Percentiles rank a stretch among this genome's conserved stretches.
Conservation (phyloP, 2,329 filamentous ascomycete genomes). For the Aspergillus aculeatinus region DNA sequence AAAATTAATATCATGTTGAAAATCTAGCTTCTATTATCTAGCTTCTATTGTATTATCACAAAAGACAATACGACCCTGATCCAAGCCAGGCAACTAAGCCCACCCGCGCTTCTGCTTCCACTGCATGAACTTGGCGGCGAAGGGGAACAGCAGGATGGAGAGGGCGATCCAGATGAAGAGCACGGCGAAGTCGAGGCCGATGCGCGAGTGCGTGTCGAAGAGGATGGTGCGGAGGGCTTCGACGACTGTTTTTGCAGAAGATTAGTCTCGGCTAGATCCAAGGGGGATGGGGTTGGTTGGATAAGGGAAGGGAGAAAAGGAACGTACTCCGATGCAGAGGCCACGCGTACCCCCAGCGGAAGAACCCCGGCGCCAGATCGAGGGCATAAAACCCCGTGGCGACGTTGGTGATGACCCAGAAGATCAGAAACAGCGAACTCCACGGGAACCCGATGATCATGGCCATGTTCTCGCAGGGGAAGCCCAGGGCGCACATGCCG, state of each 20-base stretch:
- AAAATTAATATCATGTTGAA: too few relatives aligned
- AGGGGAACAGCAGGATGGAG: slow-evolving; percentile 28
- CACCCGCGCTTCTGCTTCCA: slow-evolving; percentile 33
- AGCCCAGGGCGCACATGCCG: slow-evolving; percentile 62
- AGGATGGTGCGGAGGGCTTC: slow-evolving; percentile 60
- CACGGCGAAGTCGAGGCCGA: slow-evolving; percentile 62
- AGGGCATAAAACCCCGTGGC: slow-evolving; percentile 60
- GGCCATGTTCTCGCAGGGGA: slow-evolving; percentile 65
- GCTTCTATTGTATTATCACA: too few relatives aligned
- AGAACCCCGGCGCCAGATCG: slow-evolving; percentile 59
- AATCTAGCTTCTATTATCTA: too few relatives aligned
- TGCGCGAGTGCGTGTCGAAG: slow-evolving; percentile 58
- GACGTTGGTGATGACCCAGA: slow-evolving; percentile 67
- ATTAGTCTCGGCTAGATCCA: too few relatives aligned
- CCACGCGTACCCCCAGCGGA: slow-evolving; percentile 63
- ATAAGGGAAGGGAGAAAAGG: background rate
- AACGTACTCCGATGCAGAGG: slow-evolving; percentile 58
- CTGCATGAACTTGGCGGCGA: slow-evolving; percentile 32
- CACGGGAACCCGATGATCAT: slow-evolving; percentile 63
- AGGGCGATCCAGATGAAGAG: slow-evolving; percentile 55
- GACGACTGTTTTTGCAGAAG: slow-evolving; percentile 53
- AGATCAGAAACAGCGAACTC: slow-evolving; percentile 64
- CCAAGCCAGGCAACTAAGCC: background rate
- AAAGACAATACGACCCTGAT: too few relatives aligned
- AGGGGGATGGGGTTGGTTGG: too few relatives aligned